Evolutionary conservation across 1,284 basidiomycete genomes (phyloP), one percentile per base, ranked within the genome.

Genomic region (Pyrrhoderma lamaoense): DNA sequence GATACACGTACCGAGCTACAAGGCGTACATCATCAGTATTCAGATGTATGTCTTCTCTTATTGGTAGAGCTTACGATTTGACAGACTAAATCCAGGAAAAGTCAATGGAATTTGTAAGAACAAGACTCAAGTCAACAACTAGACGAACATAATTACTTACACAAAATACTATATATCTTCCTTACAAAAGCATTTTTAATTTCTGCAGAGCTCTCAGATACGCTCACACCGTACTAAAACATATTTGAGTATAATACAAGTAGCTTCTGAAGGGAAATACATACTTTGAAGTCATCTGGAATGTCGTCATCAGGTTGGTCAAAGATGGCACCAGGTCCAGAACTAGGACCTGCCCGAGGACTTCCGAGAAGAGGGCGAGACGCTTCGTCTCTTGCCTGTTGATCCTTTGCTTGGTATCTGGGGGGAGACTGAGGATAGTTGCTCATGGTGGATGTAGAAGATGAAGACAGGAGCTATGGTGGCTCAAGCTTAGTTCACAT

Each of bases 271-370:
- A 4, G n/a, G 14, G 50, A 21, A 18, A 11, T 9, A 63, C 67
- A 36, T 55, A 85, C 86, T 77, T 89, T 86, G 76, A 90, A 90
- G 65, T 90, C 87, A 62, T 90, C 87, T 1, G 87, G 88, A 52
- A 89, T 61, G 60, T 89, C 87, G 43, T 73, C 82, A 45, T 66
- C 67, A 19, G 86, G 83, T 59, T 89, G 85, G 65, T 89, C 74
- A 59, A 76, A 86, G 59, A 81, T 75, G 9, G 68, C 81, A 31
- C 74, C 71, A 13, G 60, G 58, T 13, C 61, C 65, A 25, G 62
- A 65, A 54, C 74, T 75, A 44, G 71, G 66, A 60, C 74, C 63
- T 72, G 62, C 43, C 43, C 64, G 58, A 8, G 61, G 65, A 61
- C 64, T 72, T 36, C 72, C 70, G 21, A 81, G 69, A 21, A 84